Evolutionary conservation across 148 eudicot genomes (phyloP), one percentile per base, ranked within the genome.

Genomic region (Fagopyrum esculentum): DNA sequence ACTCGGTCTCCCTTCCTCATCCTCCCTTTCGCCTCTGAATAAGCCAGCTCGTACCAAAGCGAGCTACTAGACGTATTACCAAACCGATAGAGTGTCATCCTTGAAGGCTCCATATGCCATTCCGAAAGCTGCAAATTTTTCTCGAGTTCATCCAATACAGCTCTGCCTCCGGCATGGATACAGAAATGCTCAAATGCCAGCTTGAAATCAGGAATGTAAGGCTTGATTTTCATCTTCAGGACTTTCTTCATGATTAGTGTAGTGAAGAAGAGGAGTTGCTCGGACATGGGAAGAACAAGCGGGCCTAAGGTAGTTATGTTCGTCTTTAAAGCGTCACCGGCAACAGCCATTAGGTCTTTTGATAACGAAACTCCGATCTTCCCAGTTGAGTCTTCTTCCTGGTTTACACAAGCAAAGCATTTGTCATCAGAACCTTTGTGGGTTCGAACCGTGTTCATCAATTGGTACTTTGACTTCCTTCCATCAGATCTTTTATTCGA

Each of bases 351-450:
- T 4, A 73, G 22, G 3, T 73, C 76, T 44, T 73, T 73, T 3
- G 76, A 73, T 66, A 73, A 17, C 4, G 76, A 54, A 26, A 73
- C 76, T 30, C 76, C 76, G 17, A 73, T 16, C 15, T 85, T 88
- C 1, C 90, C 95, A 54, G 88, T 84, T 0, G 73, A 76, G 60
- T 91, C 97, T 76, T 91, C 90, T 55, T 86, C 85, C 63, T 91
- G 88, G 73, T 76, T 85, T 19, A 88, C 90, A 50, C 90, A 88
- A 47, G 30, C 46, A 47, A 74, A 92, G 22, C 92, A 86, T 70
- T 85, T 88, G 69, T 88, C 86, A 46, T 92, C 92, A 6, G 84
- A 72, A 3, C 97, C 97, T 54, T 83, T 88, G 71, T 92, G 97
- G 69, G 97, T 92, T 4, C 97, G 82, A 0, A 88, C 82, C 73